Evolutionary conservation across 179 eudicot species (phyloP).

Genomic region (Spinacia oleracea): DNA sequence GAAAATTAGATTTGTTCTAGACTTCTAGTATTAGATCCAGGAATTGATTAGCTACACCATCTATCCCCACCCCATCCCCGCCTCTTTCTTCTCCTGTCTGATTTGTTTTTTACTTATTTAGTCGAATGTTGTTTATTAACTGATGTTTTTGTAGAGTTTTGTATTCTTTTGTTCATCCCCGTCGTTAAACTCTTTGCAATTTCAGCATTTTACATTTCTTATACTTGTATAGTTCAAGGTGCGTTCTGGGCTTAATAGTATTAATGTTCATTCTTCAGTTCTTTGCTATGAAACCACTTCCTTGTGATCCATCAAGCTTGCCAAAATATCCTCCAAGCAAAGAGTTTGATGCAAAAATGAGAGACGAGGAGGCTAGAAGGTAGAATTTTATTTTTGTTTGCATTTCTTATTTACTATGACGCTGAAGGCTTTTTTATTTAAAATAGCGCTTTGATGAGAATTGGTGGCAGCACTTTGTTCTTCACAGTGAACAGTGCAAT

Average conservation of each 20-base stretch:
- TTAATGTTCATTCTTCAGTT: constrained; percentile 51
- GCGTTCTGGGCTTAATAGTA: neutral
- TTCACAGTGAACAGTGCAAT: neutral
- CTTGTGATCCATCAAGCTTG: constrained; percentile 89
- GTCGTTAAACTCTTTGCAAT: neutral
- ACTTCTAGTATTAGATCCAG: neutral
- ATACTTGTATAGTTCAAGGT: neutral
- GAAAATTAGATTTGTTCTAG: neutral
- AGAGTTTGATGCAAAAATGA: constrained; percentile 89
- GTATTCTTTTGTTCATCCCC: neutral
- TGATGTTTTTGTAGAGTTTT: neutral
- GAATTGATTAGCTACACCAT: neutral
- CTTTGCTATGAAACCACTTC: constrained; percentile 72
- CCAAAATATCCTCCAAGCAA: constrained; percentile 95
- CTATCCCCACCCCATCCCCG: neutral
- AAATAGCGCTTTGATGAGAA: neutral
- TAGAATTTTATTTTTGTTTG: constrained; percentile 25
- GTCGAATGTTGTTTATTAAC: neutral
- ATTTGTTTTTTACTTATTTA: neutral
- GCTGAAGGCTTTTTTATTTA: constrained; percentile 20
- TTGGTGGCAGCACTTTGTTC: neutral
- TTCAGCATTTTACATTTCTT: constrained; percentile 1
- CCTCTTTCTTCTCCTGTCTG: too few species aligned
- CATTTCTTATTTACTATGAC: neutral
- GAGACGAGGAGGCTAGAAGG: constrained; percentile 97